A percentile compares a stretch with the other conserved stretches of the same genome.
phyloP scores from a whole-genome alignment of 345 rosid species.

The Camelina sativa region DNA sequence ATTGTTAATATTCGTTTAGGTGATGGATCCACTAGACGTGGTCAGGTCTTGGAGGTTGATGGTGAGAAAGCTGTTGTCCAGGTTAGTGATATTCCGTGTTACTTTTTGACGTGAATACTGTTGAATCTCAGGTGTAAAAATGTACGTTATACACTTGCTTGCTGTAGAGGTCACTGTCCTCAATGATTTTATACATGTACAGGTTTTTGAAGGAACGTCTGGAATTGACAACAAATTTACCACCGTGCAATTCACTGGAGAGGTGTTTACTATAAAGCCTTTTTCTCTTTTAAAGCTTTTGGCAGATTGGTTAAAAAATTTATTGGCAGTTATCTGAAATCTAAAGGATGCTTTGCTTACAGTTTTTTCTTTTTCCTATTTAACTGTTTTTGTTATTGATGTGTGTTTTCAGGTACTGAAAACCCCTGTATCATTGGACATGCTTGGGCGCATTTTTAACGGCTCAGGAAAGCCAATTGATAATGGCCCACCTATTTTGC shows the following conservation, averaged over 20 bases:
- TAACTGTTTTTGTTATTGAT: not conserved
- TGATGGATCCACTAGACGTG: constrained; percentile 91
- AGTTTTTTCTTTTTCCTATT: too few species aligned
- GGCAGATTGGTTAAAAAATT: not conserved
- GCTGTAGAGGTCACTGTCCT: not conserved
- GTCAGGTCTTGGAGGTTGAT: constrained; percentile 98
- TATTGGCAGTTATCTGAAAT: not conserved
- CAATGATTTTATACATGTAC: constrained; percentile 2
- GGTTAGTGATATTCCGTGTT: constrained; percentile 44
- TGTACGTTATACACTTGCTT: not conserved
- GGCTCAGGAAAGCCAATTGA: constrained; percentile 99
- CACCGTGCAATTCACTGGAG: constrained; percentile 93
- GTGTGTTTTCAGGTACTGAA: constrained; percentile 74
- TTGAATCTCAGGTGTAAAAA: not conserved
- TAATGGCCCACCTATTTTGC: constrained; percentile 96
- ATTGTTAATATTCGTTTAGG: constrained; percentile 96
- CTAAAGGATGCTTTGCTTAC: not conserved
- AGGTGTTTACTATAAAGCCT: constrained; percentile 50
- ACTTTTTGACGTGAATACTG: not conserved
- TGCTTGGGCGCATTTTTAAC: constrained; percentile 99
- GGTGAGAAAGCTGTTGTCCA: constrained; percentile 99
- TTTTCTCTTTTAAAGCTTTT: constrained; percentile 5
- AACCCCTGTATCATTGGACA: constrained; percentile 95
- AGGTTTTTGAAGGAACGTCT: constrained; percentile 98
- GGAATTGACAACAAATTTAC: constrained; percentile 96